These are phyloP conservation scores for Boeremia lycopersici DNA, from an alignment of 2,329 filamentous ascomycete species.

Conservation along the genomic window DNA sequence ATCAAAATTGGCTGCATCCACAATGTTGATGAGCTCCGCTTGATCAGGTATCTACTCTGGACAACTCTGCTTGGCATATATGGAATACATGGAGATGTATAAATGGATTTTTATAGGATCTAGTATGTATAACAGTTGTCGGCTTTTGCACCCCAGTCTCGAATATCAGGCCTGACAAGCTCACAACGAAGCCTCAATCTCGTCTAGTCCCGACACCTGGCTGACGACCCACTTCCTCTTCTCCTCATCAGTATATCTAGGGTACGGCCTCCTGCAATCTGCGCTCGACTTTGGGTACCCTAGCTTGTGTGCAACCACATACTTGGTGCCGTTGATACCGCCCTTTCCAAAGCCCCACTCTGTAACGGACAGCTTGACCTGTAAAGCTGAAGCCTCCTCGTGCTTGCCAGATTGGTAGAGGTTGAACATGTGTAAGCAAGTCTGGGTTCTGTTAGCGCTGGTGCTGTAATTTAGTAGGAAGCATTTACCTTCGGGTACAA, in stretches of 20 bases:
- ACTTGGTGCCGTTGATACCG: slow-evolving; percentile 67
- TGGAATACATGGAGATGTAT: not conserved
- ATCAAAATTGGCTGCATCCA: not conserved
- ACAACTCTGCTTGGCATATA: too few species aligned
- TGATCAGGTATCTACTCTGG: too few species aligned
- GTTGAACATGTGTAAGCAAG: slow-evolving; percentile 56
- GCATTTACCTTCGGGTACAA: slow-evolving; percentile 59
- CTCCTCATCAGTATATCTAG: slow-evolving; percentile 53
- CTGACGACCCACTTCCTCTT: slow-evolving; percentile 55
- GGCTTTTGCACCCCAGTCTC: not conserved
- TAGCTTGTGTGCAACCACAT: slow-evolving; percentile 60
- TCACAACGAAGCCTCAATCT: slow-evolving; percentile 36
- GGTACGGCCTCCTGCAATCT: slow-evolving; percentile 62
- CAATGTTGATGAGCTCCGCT: not conserved
- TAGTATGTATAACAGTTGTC: not conserved
- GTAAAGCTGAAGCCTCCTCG: slow-evolving; percentile 56
- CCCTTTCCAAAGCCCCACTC: slow-evolving; percentile 64
- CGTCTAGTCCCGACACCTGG: slow-evolving; percentile 41
- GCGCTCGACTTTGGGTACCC: slow-evolving; percentile 60
- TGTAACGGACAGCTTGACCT: slow-evolving; percentile 58
- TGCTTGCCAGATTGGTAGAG: slow-evolving; percentile 56
- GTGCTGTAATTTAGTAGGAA: not conserved
- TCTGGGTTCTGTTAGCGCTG: slow-evolving; percentile 19
- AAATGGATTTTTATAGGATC: not conserved
- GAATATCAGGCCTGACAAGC: not conserved